These are phyloP conservation scores for Arctostaphylos glauca DNA, from an alignment of 148 eudicot genomes.

Conservation along the genomic window DNA sequence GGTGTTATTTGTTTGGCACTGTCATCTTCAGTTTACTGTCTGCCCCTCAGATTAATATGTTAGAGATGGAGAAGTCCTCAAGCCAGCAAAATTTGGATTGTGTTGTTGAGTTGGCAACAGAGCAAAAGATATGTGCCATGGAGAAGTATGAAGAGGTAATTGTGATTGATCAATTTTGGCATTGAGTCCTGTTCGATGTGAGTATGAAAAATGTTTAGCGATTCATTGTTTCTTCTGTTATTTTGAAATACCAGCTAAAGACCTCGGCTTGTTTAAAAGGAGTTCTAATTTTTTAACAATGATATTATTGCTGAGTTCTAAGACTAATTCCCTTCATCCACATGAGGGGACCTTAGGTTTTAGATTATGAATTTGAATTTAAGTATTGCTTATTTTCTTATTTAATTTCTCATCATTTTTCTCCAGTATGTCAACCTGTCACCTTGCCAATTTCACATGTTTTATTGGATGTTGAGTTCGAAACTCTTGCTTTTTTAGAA, in stretches of 20 bases:
- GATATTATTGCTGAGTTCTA: not conserved
- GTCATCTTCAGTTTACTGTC: constrained; percentile 16
- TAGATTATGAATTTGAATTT: not conserved
- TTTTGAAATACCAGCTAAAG: not conserved
- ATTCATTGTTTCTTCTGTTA: not conserved
- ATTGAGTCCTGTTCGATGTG: not conserved
- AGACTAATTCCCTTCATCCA: not conserved
- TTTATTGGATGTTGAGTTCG: not conserved
- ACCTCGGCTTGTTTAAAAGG: not conserved
- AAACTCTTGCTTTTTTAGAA: not conserved
- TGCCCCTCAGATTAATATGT: constrained; percentile 46
- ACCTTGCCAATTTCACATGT: not conserved
- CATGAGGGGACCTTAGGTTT: not conserved
- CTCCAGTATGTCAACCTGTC: not conserved
- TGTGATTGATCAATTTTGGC: not conserved
- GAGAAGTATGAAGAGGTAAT: constrained; percentile 71
- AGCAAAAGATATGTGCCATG: constrained; percentile 48
- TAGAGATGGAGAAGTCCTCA: constrained; percentile 72
- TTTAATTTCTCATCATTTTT: not conserved
- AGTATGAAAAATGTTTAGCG: not conserved
- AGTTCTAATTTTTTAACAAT: not conserved
- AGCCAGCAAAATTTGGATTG: constrained; percentile 52
- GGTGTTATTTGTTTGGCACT: constrained; percentile 10
- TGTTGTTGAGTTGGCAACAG: constrained; percentile 52
- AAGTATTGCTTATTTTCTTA: not conserved